Base-by-base conservation (phyloP, 306 rosid genomes). In the Carpinus viminea region DNA sequence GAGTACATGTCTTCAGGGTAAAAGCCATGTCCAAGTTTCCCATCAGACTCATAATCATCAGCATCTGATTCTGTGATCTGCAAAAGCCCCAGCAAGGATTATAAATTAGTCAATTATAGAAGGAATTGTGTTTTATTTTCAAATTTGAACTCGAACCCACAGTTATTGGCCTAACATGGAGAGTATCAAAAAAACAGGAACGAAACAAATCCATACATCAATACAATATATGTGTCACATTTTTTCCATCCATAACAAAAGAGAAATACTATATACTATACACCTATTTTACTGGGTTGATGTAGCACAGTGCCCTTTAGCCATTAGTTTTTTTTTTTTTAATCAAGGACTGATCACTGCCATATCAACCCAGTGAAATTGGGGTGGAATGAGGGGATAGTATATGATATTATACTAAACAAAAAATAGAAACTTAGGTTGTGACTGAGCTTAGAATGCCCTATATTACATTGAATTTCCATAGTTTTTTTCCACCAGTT, bases 1-100 rank as follows among this genome's bases (percentile, higher is more conserved):
- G 72, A 54, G 73, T 91, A 93, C 92, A 91, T 85, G 9, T 93
- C 98, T 74, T 88, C 93, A 51, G 86, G 15, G 71, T 93, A 87
- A 78, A 76, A 86, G 83, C 87, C 88, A 78, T 80, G 82, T 69
- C 82, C 90, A 68, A 83, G 81, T 72, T 93, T 93, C 69, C 81
- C 90, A 60, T 90, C 88, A 70, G 77, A 68, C 68, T 90, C 95
- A 54, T 82, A 85, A 41, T 84, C 95, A 72, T 90, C 95, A 77
- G 79, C 88, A 69, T 90, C 93, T 0, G 93, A 74, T 65, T 79
- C 93, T 17, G 89, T 62, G 70, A 83, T 75, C 98, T 93, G 89
- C 90, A 87, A 16, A 74, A 41, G 16, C n/a, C 85, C 76, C 72
- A 68, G 71, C 76, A 48, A 31, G 54, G 65, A 72, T 55, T 31